Evolutionary conservation across 2,329 filamentous ascomycete genomes (phyloP).

Genomic region (Claviceps maximensis): DNA sequence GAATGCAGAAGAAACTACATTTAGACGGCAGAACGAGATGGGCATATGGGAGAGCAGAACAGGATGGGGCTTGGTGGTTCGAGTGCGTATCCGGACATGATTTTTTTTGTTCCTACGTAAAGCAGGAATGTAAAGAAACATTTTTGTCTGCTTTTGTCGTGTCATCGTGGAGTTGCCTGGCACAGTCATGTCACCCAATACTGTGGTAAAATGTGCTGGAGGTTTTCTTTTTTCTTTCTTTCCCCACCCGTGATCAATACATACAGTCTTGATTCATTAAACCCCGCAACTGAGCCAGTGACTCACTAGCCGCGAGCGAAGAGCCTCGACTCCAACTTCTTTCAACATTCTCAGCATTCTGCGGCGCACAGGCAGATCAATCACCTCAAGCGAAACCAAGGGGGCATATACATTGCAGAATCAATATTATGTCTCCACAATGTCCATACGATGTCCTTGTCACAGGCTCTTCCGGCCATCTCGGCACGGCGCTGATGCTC

Average conservation of each 20-base stretch:
- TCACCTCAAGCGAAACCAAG: background rate
- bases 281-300: background rate
- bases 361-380: background rate
- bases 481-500: slow-evolving; percentile 33
- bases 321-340: background rate
- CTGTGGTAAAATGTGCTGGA: too few relatives aligned
- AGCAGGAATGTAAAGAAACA: background rate
- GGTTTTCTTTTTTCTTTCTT: background rate
- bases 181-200: background rate
- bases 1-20: slow-evolving; percentile 33
- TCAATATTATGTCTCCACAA: slow-evolving; percentile 6
- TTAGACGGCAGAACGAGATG: slow-evolving; percentile 36
- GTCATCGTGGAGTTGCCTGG: background rate
- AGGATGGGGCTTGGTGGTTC: slow-evolving; percentile 36
- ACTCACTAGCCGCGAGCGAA: background rate
- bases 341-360: background rate
- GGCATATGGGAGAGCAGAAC: slow-evolving; percentile 37
- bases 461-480: slow-evolving; percentile 33
- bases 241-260: background rate
- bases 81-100: slow-evolving; percentile 1
- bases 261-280: background rate
- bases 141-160: background rate
- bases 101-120: background rate
- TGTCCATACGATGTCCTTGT: slow-evolving; percentile 23
- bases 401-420: background rate